Evolutionary conservation across 495 filamentous ascomycete genomes (phyloP).

Genomic region (Xylaria telfairii): DNA sequence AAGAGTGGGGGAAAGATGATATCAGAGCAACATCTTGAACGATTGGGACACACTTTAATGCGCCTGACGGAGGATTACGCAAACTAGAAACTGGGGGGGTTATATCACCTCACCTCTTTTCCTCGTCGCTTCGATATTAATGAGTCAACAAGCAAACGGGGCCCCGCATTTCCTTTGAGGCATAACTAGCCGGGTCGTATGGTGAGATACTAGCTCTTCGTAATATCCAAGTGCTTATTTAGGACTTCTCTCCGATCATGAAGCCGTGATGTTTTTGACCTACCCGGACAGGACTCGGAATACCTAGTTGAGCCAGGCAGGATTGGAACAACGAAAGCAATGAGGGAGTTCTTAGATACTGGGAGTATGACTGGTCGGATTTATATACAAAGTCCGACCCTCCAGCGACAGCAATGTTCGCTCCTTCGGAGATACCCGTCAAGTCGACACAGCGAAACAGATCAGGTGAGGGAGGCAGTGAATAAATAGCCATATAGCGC

Average conservation of each 20-base stretch:
- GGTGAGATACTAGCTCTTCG: not conserved
- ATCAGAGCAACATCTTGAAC: not conserved
- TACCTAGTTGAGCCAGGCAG: not conserved
- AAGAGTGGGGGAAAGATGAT: not conserved
- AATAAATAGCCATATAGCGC: too few species aligned
- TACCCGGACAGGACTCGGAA: not conserved
- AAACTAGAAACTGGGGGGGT: not conserved
- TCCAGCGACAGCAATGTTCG: not conserved
- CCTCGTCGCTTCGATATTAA: not conserved
- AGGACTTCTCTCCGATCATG: not conserved
- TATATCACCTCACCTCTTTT: not conserved
- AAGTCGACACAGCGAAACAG: not conserved
- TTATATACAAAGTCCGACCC: not conserved
- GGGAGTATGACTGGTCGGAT: not conserved
- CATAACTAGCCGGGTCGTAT: not conserved
- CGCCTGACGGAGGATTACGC: not conserved
- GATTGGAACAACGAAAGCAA: not conserved
- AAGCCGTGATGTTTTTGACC: not conserved
- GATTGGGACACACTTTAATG: not conserved
- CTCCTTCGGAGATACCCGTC: not conserved
- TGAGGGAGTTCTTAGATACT: too few species aligned
- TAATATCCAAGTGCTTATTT: not conserved
- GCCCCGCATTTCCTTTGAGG: not conserved
- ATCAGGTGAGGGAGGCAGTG: too few species aligned
- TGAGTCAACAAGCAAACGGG: not conserved